Evolutionary conservation across 2,329 filamentous ascomycete species (phyloP), one percentile per base, ranked within the genome.

Genomic region (Lecanicillium sp.): DNA sequence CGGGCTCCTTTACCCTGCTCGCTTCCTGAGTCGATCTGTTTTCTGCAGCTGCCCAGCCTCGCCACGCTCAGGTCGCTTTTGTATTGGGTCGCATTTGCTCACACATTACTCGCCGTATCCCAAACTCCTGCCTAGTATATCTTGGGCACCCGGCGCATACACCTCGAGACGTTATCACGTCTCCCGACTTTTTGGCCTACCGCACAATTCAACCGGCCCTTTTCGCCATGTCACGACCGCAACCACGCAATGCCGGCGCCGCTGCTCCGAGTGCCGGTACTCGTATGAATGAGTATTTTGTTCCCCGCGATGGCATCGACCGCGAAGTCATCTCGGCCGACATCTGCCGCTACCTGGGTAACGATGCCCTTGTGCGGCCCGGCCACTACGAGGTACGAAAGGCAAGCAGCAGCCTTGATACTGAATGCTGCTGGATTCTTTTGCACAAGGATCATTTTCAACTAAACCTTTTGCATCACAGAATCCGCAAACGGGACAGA

Each of bases 251-350:
- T 57, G 50, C 59, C 51, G 47, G 50, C 48, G 54, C 57, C 44
- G 46, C 57, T 50, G 46, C 54, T 27, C 46, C 47, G 41, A 51
- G 63, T 44, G 54, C 64, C 37, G 57, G 66, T 40, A 61, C 64
- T 42, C 72, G 75, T 43, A 75, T 83, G 58, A 85, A 85, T 62
- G 82, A 87, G 64, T 88, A 87, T 59, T 88, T 88, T 60, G 78
- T 88, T 40, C 80, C 82, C 33, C 78, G 81, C 53, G 81, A 87
- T 60, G 83, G 84, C 56, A 89, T 89, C 61, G 83, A 85, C 59
- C 79, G 83, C 52, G 83, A 89, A 62, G 84, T 89, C 53, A 87
- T 89, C 62, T 85, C 85, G 46, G 80, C 83, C 57, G 84, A 89
- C 59, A 86, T 89, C 49, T 88, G 84, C 67, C 82, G 83, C 56